Evolutionary conservation across 176 grass and related monocot genomes (phyloP).

Genomic region (Eremochloa ophiuroides): DNA sequence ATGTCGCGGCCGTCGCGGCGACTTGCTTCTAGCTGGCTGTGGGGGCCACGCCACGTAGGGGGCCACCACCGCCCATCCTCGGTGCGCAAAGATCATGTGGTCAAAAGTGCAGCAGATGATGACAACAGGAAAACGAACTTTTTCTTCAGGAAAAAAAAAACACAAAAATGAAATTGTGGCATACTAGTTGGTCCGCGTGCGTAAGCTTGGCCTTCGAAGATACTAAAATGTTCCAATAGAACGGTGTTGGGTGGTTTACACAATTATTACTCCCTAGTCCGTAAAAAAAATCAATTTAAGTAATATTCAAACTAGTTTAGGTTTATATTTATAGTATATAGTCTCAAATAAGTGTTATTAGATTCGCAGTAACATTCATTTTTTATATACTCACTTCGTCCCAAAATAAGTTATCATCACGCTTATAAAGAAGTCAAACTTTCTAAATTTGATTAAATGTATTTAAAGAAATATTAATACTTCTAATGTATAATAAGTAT

Average conservation of each 20-base stretch:
- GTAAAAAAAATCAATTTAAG: background rate
- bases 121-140: background rate
- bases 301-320: background rate
- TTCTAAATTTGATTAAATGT: too few relatives aligned
- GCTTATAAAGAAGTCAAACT: too few relatives aligned
- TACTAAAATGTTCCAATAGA: background rate
- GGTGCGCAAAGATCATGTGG: background rate
- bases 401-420: too few relatives aligned
- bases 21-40: constrained; percentile 15
- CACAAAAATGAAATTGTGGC: too few relatives aligned
- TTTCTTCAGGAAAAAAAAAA: too few relatives aligned
- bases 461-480: too few relatives aligned
- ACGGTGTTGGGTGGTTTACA: background rate
- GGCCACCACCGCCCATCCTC: background rate
- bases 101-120: background rate
- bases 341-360: background rate
- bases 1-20: background rate
- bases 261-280: background rate
- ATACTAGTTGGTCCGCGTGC: background rate
- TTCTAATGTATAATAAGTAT: too few relatives aligned
- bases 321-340: background rate
- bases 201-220: background rate
- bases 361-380: too few relatives aligned
- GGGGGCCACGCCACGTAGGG: constrained; percentile 17
- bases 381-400: too few relatives aligned